These are phyloP conservation scores for Scutellaria barbata DNA, from an alignment of 257 asterid genomes.

Conservation along the genomic window DNA sequence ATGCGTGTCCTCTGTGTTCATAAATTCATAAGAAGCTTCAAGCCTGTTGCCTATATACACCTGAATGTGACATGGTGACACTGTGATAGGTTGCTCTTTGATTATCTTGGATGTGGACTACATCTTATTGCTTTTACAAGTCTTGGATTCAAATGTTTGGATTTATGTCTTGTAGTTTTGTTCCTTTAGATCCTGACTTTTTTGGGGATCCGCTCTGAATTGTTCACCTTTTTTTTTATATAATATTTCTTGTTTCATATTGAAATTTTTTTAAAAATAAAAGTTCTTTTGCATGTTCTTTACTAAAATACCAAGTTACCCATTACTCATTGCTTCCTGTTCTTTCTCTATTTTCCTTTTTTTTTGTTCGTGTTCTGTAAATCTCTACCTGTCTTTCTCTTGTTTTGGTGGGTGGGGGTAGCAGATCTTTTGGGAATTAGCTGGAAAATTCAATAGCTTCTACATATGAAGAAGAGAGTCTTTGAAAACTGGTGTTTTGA, in stretches of 20 bases:
- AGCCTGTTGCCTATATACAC: not conserved
- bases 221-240: too few relatives aligned
- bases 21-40: conserved; percentile 1
- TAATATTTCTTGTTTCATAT: too few relatives aligned
- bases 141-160: not conserved
- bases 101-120: not conserved
- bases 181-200: not conserved
- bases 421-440: too few relatives aligned
- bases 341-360: not conserved
- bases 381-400: too few relatives aligned
- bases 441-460: too few relatives aligned
- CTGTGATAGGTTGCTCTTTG: not conserved
- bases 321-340: not conserved
- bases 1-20: conserved; percentile 1
- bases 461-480: too few relatives aligned
- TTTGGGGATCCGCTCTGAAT: too few relatives aligned
- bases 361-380: not conserved
- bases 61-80: not conserved
- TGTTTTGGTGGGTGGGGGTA: too few relatives aligned
- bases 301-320: not conserved
- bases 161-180: too few relatives aligned
- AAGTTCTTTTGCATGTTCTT: not conserved
- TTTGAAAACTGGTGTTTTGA: too few relatives aligned
- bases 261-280: not conserved
- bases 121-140: not conserved